Evolutionary conservation across 805 yeast species (phyloP).

Genomic region (Lachancea fermentati): DNA sequence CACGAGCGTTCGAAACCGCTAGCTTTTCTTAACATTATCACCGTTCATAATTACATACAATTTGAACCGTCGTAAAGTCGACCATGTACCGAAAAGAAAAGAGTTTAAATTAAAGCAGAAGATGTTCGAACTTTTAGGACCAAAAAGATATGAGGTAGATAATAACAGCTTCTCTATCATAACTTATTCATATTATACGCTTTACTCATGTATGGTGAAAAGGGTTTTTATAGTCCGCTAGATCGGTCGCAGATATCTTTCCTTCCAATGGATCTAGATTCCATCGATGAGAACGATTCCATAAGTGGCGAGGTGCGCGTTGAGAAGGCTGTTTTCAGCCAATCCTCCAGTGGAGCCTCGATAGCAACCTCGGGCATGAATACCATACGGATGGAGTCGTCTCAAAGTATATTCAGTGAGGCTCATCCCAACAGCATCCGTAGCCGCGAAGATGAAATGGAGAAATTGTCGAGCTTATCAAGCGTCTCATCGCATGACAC

Average conservation of each 20-base stretch:
- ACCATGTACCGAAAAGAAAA: no score
- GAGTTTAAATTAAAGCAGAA: no score
- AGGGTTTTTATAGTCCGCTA: constrained; percentile 14
- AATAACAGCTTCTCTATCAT: no score
- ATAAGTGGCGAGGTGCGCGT: not conserved
- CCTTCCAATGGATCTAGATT: constrained; percentile 16
- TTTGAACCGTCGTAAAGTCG: no score
- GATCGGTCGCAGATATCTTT: constrained; percentile 21
- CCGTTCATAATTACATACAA: not conserved
- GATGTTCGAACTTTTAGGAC: no score
- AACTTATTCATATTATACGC: no score
- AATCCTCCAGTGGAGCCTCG: not conserved
- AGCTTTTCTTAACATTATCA: not conserved
- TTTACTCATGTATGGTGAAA: no score
- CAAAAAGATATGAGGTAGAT: no score
- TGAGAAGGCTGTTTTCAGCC: not conserved
- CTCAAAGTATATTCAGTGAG: constrained; percentile 11
- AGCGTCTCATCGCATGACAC: constrained; percentile 15
- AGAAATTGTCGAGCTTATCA: constrained; percentile 16
- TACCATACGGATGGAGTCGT: constrained; percentile 2
- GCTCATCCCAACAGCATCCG: constrained; percentile 6
- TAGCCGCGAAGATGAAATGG: constrained; percentile 11
- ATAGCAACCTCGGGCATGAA: not conserved
- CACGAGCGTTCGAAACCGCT: not conserved
- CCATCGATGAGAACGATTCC: constrained; percentile 9